Percentiles rank a stretch among this genome's conserved stretches.
Conservation (phyloP, 371 early-diverging fungal genomes). For the Saksenaea vasiformis region DNA sequence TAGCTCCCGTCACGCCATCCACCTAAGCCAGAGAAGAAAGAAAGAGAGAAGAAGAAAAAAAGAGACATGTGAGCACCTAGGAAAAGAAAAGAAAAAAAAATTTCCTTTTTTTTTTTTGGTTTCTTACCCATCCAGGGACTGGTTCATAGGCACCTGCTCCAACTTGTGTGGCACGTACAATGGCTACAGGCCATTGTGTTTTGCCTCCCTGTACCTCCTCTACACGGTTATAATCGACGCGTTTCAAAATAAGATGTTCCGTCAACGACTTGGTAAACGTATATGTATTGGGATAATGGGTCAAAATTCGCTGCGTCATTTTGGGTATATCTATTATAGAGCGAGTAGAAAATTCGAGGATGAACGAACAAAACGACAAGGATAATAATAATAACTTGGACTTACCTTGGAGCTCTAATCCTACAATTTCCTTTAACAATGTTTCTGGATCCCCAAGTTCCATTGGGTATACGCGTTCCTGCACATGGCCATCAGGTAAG, state of each 20-base stretch:
- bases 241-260: constrained; percentile 58
- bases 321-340: constrained; percentile 43
- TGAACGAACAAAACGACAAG: too few species aligned
- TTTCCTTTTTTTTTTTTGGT: neutral
- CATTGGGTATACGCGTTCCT: constrained; percentile 63
- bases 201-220: constrained; percentile 54
- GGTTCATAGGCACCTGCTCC: constrained; percentile 57
- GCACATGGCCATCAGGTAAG: constrained; percentile 49
- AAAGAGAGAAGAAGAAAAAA: too few species aligned
- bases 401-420: constrained; percentile 47
- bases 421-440: constrained; percentile 51
- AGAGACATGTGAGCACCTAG: too few species aligned
- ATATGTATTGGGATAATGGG: constrained; percentile 60
- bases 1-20: constrained; percentile 63
- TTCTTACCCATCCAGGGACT: constrained; percentile 63
- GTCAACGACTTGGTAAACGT: constrained; percentile 65
- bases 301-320: constrained; percentile 50
- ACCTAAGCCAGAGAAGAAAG: too few species aligned
- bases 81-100: neutral
- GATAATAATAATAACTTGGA: too few species aligned
- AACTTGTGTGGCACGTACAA: constrained; percentile 63
- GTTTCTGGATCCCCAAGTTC: constrained; percentile 60
- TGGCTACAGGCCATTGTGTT: constrained; percentile 56
- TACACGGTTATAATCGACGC: constrained; percentile 53
- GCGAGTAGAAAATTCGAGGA: neutral